Base-by-base conservation (phyloP, 2,329 filamentous ascomycete species). In the Pseudogymnoascus sp. region DNA sequence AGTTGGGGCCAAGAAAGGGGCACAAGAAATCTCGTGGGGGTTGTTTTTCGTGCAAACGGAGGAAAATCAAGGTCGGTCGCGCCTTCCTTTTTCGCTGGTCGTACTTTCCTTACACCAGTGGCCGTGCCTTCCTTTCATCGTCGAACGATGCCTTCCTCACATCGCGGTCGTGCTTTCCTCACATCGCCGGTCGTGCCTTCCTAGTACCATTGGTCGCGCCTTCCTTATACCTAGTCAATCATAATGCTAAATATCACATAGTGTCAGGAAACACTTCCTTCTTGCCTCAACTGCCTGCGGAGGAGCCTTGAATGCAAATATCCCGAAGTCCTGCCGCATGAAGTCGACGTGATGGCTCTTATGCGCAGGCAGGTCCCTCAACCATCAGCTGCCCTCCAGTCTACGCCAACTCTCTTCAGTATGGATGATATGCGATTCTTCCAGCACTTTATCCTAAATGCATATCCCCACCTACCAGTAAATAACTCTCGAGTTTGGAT, bases 341-440 rank as follows among this genome's bases (percentile, higher is more conserved):
- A 82, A 71, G 78, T 80, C 68, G 12, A 71, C 38, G 50, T 61
- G 18, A 39, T 57, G 28, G 62, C 64, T 30, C 43, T 58, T 6
- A 35, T 61, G 41, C 57, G 59, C 22, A 35, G 61, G 7, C 59
- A 62, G 6, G 63, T 14, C 28, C 57, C 63, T 14, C 43, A 64
- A 2, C 37, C 32, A 9, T 43, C 64, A 18, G 50, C 62, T 41
- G 61, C 59, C 37, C 62, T 61, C 20, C 66, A 67, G 80, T 64
- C 74, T 79, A 64, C 81, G 64, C 77, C 82, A n/a, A 81, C 80
- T 2, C 70, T 84, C 0, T 85, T 86, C 68, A 83, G 77, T 59
- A 67, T 85, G 61, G 79, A 83, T 58, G 85, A 88, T 66, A 86
- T 88, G 84, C 80, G 84, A 37, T 80, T 87, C 69, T 88, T 88